phyloP scores from a whole-genome alignment of 495 filamentous ascomycete genomes.

The Aspergillus baeticus region DNA sequence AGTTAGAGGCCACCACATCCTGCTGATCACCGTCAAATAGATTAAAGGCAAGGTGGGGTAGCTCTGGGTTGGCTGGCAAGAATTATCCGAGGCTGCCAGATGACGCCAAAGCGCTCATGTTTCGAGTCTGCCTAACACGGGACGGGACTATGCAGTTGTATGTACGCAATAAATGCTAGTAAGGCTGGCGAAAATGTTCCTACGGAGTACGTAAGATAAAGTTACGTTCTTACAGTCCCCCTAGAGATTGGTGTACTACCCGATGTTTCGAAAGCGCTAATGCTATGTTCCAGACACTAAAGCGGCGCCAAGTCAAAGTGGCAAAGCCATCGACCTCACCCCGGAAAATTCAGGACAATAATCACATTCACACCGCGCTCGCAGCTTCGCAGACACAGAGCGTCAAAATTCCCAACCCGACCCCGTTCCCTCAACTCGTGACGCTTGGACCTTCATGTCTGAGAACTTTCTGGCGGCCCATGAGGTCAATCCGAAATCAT shows the following conservation, averaged over 20 bases:
- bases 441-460: background rate
- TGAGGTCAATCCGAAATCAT: background rate
- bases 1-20: background rate
- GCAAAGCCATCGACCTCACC: conserved; percentile 2
- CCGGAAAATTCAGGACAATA: background rate
- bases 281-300: conserved; percentile 20
- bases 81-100: conserved; percentile 7
- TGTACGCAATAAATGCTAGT: background rate
- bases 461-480: background rate
- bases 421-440: background rate
- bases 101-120: conserved; percentile 5
- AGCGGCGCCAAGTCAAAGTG: conserved; percentile 10
- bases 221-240: no score
- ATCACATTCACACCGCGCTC: background rate
- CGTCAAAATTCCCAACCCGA: background rate
- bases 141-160: background rate
- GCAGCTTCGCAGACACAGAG: background rate
- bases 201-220: no score
- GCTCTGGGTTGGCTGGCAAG: background rate
- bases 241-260: conserved; percentile 8
- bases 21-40: background rate
- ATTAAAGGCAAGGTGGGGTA: conserved; percentile 10
- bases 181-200: no score
- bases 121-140: conserved; percentile 2
- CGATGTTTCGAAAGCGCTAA: conserved; percentile 11